phyloP scores from a whole-genome alignment of 352 stramenopile species.

The Phytophthora kernoviae region DNA sequence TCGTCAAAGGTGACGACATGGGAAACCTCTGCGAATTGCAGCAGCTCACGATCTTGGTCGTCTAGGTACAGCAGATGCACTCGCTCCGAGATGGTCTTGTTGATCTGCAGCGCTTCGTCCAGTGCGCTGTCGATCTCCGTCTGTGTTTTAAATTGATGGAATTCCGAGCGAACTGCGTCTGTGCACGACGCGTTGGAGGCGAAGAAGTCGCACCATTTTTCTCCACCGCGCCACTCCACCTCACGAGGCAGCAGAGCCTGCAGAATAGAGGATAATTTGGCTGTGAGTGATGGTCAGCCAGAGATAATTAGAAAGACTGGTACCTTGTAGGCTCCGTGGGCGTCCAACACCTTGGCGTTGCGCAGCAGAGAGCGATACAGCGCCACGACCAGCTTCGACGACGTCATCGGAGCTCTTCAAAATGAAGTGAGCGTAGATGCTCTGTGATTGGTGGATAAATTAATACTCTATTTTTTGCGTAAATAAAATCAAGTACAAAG shows the following conservation, averaged over 20 bases:
- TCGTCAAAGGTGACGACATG: constrained; percentile 47
- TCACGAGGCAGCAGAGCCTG: constrained; percentile 68
- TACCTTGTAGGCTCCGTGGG: constrained; percentile 59
- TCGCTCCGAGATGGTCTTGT: constrained; percentile 66
- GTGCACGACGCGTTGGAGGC: constrained; percentile 54
- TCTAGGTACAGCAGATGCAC: constrained; percentile 69
- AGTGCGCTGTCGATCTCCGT: constrained; percentile 41
- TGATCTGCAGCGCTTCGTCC: constrained; percentile 68
- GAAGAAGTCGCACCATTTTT: constrained; percentile 72
- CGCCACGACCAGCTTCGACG: constrained; percentile 58
- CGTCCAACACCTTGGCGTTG: constrained; percentile 69
- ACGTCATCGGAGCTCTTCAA: constrained; percentile 37
- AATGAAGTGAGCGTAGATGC: constrained; percentile 8
- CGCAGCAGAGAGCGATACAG: constrained; percentile 76
- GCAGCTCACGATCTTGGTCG: constrained; percentile 44
- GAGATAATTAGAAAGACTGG: too few species aligned
- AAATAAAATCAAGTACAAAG: not conserved
- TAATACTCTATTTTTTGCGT: constrained; percentile 13
- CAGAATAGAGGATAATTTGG: constrained; percentile 15
- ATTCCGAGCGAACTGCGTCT: constrained; percentile 54
- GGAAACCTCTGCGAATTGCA: constrained; percentile 38
- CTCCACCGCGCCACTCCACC: constrained; percentile 53
- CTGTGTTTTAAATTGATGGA: constrained; percentile 27
- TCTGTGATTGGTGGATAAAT: not conserved
- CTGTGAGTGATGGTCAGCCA: constrained; percentile 1